Evolutionary conservation across 805 yeast genomes (phyloP).

Genomic region (Clavispora santaluciae): DNA sequence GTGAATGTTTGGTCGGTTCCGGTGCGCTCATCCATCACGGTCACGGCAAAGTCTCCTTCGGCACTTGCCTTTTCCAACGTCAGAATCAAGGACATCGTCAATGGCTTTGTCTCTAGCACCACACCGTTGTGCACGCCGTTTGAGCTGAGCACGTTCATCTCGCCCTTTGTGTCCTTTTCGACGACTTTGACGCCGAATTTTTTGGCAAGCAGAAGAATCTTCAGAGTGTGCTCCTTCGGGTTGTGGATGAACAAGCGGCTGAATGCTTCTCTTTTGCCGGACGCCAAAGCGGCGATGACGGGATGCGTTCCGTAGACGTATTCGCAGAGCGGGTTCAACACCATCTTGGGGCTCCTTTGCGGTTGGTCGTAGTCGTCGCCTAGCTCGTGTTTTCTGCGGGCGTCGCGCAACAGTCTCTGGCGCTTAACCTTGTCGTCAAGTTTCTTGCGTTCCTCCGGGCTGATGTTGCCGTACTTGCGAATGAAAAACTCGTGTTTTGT

Average conservation of each 20-base stretch:
- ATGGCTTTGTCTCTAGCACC: slow-evolving; percentile 62
- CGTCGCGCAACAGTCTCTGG: slow-evolving; percentile 24
- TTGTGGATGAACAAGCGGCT: slow-evolving; percentile 48
- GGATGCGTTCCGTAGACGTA: slow-evolving; percentile 74
- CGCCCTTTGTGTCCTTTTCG: slow-evolving; percentile 40
- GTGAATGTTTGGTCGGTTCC: slow-evolving; percentile 7
- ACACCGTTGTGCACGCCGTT: slow-evolving; percentile 79
- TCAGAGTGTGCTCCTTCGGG: slow-evolving; percentile 27
- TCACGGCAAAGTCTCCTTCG: slow-evolving; percentile 16
- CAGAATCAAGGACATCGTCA: slow-evolving; percentile 29
- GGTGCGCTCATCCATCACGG: slow-evolving; percentile 16
- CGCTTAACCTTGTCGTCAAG: slow-evolving; percentile 30
- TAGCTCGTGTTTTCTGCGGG: slow-evolving; percentile 19
- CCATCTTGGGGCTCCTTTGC: slow-evolving; percentile 7
- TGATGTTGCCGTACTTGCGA: slow-evolving; percentile 61
- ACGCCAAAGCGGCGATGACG: slow-evolving; percentile 63
- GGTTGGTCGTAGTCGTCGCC: slow-evolving; percentile 9
- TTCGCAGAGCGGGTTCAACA: slow-evolving; percentile 50
- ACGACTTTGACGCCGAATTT: slow-evolving; percentile 36
- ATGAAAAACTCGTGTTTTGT: slow-evolving; percentile 60
- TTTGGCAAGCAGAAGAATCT: slow-evolving; percentile 46
- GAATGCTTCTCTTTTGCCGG: slow-evolving; percentile 49
- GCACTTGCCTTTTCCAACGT: slow-evolving; percentile 24
- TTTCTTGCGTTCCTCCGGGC: slow-evolving; percentile 37
- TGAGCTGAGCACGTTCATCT: slow-evolving; percentile 54